phyloP scores from a whole-genome alignment of 129 eudicot species.

The Pulicaria dysenterica region DNA sequence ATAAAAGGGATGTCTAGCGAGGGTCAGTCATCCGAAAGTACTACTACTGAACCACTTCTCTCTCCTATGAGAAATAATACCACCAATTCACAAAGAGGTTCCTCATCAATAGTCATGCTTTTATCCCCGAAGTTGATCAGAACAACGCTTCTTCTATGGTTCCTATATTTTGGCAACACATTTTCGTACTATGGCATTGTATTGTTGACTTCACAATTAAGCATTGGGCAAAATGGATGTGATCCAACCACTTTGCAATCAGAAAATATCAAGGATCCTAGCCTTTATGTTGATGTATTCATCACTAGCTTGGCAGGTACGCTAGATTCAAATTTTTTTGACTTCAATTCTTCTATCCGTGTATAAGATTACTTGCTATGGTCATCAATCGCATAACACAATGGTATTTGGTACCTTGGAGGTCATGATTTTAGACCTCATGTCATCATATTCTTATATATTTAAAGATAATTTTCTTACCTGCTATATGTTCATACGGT shows the following conservation, averaged over 20 bases:
- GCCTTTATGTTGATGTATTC: slow-evolving; percentile 51
- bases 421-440: too few species aligned
- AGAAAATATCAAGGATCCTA: slow-evolving; percentile 35
- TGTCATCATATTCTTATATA: too few species aligned
- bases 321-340: not conserved
- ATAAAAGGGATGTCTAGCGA: slow-evolving; percentile 23
- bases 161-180: slow-evolving; percentile 55
- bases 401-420: too few species aligned
- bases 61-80: slow-evolving; percentile 29
- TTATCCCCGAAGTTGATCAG: slow-evolving; percentile 51
- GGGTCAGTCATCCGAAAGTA: slow-evolving; percentile 32
- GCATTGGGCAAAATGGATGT: slow-evolving; percentile 46
- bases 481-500: not conserved
- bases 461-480: too few species aligned
- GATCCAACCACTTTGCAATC: slow-evolving; percentile 14
- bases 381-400: too few species aligned
- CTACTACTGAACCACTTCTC: slow-evolving; percentile 20
- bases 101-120: slow-evolving; percentile 44
- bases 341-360: not conserved
- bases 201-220: slow-evolving; percentile 63
- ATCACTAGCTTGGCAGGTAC: slow-evolving; percentile 54
- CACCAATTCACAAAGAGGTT: slow-evolving; percentile 22
- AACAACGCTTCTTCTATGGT: slow-evolving; percentile 59
- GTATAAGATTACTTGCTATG: too few species aligned
- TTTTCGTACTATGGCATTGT: slow-evolving; percentile 77